Conservation (phyloP, 495 filamentous ascomycete species). For the Talaromyces trachyspermus region DNA sequence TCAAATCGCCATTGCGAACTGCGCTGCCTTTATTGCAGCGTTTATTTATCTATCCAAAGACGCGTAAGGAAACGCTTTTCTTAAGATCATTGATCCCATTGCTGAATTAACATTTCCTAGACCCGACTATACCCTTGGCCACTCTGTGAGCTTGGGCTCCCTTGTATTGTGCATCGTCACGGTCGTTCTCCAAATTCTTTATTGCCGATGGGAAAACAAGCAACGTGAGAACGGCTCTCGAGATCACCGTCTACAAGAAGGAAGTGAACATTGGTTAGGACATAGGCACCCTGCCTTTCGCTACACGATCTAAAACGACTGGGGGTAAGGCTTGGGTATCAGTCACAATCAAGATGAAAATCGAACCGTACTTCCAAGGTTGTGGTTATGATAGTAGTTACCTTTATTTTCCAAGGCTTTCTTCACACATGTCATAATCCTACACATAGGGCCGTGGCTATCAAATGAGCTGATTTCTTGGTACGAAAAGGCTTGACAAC, state of each 20-base stretch:
- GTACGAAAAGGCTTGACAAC: neutral
- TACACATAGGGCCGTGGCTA: neutral
- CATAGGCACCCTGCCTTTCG: constrained; percentile 38
- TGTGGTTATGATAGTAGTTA: neutral
- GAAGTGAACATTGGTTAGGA: constrained; percentile 25
- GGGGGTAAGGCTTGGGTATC: neutral
- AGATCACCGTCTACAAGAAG: constrained; percentile 29
- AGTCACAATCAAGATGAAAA: neutral
- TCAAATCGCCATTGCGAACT: constrained; percentile 39
- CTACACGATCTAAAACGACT: constrained; percentile 31
- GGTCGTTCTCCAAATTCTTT: constrained; percentile 24
- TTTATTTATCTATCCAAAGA: constrained; percentile 42
- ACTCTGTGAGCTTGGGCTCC: constrained; percentile 40
- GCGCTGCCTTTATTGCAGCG: constrained; percentile 44
- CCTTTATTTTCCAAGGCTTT: neutral
- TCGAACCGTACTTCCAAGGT: neutral
- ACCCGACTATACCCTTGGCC: constrained; percentile 35
- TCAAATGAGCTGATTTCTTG: neutral
- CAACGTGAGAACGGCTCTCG: constrained; percentile 33
- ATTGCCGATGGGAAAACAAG: constrained; percentile 40
- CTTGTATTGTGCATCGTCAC: constrained; percentile 31
- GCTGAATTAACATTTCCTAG: constrained; percentile 13
- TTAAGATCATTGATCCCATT: neutral
- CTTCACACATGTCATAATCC: neutral
- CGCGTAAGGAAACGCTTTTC: constrained; percentile 23